Evolutionary conservation across 2,329 filamentous ascomycete genomes (phyloP), one percentile per base, ranked within the genome.

Genomic region (Ceratocystis destructans): DNA sequence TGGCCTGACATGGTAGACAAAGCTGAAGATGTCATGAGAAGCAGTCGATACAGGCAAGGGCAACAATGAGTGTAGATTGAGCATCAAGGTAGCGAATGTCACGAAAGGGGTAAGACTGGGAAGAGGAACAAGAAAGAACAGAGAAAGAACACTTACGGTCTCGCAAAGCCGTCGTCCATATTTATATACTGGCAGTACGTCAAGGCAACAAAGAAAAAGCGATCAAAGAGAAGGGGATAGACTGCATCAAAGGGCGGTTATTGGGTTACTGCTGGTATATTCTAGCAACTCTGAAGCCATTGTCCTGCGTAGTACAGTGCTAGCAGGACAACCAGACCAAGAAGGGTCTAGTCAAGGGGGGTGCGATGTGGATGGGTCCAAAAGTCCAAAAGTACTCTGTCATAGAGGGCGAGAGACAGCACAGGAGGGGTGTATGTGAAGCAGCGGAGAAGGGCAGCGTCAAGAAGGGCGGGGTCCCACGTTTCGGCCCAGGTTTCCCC

Each of bases 91-190:
- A 37, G 12, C 4, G 57, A 37, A 33, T n/a, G 33, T 41, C 25
- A 33, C 12, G 44, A 31, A 22, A 55, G 5, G 48, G 10, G 20
- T 5, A 61, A n/a, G 64, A 33, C 33, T 28, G 44, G 7, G 41
- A 20, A 17, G 28, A 1, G 25, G 31, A 44, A 6, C 20, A 33
- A 15, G 62, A 25, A 33, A 33, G 37, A 66, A 25, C 25, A 33
- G 20, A n/a, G 15, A n/a, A 17, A 12, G 41, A 48, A 12, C 25
- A 62, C 64, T 66, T 61, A 66, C 64, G 57, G 64, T 62, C 45
- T 50, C 4, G 61, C 15, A 50, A 10, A 17, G 22, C 48, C 57
- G 28, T 62, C 31, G 20, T 28, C 45, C 64, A 66, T 66, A 7
- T 28, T 62, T 61, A 46, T 59, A 59, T 33, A 57, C 15, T 53